Conservation (phyloP, 768 basidiomycete species). For the Pisolithus marmoratus region DNA sequence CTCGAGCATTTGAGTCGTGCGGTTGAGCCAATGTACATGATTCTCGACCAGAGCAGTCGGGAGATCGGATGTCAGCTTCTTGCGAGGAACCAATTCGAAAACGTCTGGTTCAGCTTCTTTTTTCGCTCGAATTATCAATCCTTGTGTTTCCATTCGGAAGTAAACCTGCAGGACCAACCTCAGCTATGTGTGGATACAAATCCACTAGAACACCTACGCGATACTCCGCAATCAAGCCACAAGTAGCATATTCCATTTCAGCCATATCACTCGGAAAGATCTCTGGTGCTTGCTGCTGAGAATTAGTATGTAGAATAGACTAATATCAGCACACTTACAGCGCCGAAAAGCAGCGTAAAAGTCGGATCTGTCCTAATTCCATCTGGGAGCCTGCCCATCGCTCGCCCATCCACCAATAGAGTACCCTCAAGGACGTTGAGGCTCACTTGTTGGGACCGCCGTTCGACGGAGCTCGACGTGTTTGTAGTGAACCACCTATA, state of each 20-base stretch:
- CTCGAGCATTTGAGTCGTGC: constrained; percentile 18
- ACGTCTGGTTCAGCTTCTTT: not conserved
- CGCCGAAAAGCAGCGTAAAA: constrained; percentile 17
- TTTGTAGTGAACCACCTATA: not conserved
- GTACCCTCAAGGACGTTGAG: constrained; percentile 20
- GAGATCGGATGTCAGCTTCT: constrained; percentile 19
- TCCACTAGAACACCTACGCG: constrained; percentile 1
- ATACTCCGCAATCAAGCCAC: constrained; percentile 7
- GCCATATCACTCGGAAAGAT: constrained; percentile 19
- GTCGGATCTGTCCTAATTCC: constrained; percentile 13
- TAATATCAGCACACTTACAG: constrained; percentile 6
- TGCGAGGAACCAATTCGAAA: constrained; percentile 21
- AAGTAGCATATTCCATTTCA: constrained; percentile 23
- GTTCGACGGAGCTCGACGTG: constrained; percentile 6
- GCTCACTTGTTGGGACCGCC: constrained; percentile 17
- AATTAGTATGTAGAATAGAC: not conserved
- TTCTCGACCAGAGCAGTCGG: constrained; percentile 17
- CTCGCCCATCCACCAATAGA: constrained; percentile 23
- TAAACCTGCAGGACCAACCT: constrained; percentile 12
- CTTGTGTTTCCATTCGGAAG: constrained; percentile 13
- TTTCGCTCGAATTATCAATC: constrained; percentile 17
- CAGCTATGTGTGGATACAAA: not conserved
- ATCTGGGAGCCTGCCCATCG: constrained; percentile 18
- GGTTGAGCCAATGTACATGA: constrained; percentile 28
- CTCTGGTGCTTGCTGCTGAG: constrained; percentile 14